These are phyloP conservation scores for Tetrahymena borealis DNA, from an alignment of 73 alveolate species.

Conservation along the genomic window DNA sequence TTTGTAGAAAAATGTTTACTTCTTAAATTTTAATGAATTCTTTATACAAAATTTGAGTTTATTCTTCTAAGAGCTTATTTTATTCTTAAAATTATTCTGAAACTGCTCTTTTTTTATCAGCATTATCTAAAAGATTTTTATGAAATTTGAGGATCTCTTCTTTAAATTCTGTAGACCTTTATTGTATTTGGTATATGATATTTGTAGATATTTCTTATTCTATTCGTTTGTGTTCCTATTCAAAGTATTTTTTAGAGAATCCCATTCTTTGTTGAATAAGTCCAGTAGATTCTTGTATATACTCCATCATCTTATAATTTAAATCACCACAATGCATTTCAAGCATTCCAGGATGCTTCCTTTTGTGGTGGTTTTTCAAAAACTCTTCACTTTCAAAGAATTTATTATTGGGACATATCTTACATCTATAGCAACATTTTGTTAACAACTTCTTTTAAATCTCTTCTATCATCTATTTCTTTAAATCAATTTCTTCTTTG, in stretches of 20 bases:
- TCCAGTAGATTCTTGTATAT: not conserved
- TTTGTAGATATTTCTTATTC: not conserved
- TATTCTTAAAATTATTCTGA: not conserved
- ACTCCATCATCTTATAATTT: not conserved
- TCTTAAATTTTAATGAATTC: not conserved
- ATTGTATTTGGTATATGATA: not conserved
- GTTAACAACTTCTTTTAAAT: not conserved
- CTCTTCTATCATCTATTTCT: not conserved
- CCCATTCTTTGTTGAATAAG: not conserved
- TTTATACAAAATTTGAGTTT: not conserved
- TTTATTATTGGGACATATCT: not conserved
- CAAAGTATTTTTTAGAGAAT: not conserved
- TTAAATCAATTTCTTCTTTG: not conserved
- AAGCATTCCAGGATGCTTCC: not conserved
- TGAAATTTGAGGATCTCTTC: not conserved
- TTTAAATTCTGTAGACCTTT: not conserved
- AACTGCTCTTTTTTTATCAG: not conserved
- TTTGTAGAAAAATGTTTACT: not conserved
- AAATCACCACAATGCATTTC: not conserved
- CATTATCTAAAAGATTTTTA: not conserved
- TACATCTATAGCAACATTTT: not conserved
- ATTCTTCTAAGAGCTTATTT: not conserved
- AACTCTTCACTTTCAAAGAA: not conserved
- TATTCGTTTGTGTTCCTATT: not conserved
- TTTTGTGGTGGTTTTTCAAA: not conserved